Percentiles rank a stretch among this genome's conserved stretches.
Conservation (phyloP, 2,329 filamentous ascomycete species). For the Talaromyces rugulosus region DNA sequence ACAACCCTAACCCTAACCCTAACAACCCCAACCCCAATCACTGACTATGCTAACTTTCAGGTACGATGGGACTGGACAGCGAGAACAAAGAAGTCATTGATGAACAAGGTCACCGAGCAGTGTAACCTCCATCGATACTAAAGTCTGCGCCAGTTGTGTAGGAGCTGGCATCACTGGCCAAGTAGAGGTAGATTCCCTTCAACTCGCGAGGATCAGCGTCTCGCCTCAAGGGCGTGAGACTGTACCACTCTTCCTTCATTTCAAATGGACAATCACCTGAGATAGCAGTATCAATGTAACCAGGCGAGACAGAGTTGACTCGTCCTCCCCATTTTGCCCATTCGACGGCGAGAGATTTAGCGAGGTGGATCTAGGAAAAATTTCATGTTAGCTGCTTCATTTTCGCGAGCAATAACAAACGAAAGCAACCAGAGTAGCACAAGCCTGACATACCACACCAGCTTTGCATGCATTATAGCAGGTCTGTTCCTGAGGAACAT, state of each 20-base stretch:
- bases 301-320: constrained; percentile 49
- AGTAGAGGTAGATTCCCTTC: constrained; percentile 62
- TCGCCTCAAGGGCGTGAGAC: constrained; percentile 67
- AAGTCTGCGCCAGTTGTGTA: constrained; percentile 1
- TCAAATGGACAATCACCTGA: constrained; percentile 57
- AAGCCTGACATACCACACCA: constrained; percentile 46
- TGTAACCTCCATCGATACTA: constrained; percentile 64
- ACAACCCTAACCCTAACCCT: neutral
- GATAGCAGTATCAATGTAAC: constrained; percentile 39
- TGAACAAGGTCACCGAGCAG: constrained; percentile 36
- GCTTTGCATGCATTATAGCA: constrained; percentile 85
- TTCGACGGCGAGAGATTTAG: constrained; percentile 76
- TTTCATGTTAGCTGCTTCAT: neutral
- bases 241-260: constrained; percentile 64
- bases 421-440: neutral
- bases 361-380: constrained; percentile 56
- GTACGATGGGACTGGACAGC: neutral
- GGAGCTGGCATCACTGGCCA: constrained; percentile 4
- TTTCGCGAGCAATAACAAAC: neutral
- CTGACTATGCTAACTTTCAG: neutral
- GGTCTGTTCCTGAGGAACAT: constrained; percentile 65
- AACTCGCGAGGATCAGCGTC: constrained; percentile 67
- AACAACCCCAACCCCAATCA: neutral
- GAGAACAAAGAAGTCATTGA: neutral
- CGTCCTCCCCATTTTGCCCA: constrained; percentile 61